Evolutionary conservation across 352 stramenopile species (phyloP).

Genomic region (Globisporangium cylindrosporum): DNA sequence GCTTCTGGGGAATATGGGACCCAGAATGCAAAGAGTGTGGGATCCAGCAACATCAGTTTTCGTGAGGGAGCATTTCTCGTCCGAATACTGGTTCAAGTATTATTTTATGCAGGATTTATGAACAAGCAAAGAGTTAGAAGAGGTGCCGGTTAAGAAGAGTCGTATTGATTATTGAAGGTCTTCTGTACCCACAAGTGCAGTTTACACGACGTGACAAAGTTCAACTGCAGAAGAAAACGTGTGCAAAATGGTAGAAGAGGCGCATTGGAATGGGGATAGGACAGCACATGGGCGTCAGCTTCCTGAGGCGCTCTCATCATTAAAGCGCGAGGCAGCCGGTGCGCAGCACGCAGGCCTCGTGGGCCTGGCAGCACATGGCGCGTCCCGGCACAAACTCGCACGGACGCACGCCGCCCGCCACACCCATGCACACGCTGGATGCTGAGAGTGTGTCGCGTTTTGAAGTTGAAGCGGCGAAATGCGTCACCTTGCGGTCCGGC

Average conservation of each 20-base stretch:
- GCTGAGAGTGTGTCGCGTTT: conserved; percentile 29
- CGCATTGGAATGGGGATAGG: neutral
- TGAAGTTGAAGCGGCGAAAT: conserved; percentile 26
- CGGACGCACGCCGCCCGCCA: conserved; percentile 36
- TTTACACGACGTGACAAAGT: neutral
- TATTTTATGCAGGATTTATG: neutral
- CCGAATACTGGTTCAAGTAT: neutral
- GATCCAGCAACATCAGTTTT: neutral
- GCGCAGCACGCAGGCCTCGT: conserved; percentile 69
- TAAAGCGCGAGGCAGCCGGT: conserved; percentile 41
- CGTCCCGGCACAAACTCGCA: conserved; percentile 64
- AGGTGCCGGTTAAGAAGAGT: neutral
- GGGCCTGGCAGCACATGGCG: conserved; percentile 69
- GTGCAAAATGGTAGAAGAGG: neutral
- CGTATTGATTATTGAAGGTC: neutral
- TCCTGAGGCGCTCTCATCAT: conserved; percentile 17
- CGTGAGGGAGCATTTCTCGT: neutral
- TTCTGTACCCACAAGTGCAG: neutral
- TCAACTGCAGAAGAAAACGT: neutral
- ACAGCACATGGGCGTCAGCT: neutral
- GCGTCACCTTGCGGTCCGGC: conserved; percentile 56
- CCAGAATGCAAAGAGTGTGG: neutral
- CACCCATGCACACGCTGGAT: conserved; percentile 34
- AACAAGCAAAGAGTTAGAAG: neutral
- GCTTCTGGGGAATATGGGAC: neutral